Evolutionary conservation across 1,139 yeast genomes (phyloP).

Genomic region (Taphrina populina): DNA sequence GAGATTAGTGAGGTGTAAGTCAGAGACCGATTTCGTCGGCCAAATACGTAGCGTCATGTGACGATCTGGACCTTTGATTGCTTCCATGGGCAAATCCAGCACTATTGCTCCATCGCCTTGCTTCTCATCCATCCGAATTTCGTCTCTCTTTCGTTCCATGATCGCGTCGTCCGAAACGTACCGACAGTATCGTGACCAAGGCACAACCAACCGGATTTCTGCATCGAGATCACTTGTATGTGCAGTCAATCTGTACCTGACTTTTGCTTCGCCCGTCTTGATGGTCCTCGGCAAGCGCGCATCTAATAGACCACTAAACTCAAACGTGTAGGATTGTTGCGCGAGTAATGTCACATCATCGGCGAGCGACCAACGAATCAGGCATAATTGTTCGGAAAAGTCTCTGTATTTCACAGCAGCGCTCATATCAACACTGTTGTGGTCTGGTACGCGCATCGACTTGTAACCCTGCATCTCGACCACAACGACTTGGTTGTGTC

Average conservation of each 20-base stretch:
- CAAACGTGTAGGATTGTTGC: neutral
- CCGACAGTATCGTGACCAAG: conserved; percentile 25
- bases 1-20: conserved; percentile 11
- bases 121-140: neutral
- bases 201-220: conserved; percentile 7
- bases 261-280: conserved; percentile 4
- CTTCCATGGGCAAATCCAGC: neutral
- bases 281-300: conserved; percentile 17
- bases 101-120: neutral
- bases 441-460: neutral
- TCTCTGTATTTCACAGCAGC: conserved; percentile 6
- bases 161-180: no score
- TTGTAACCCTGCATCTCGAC: conserved; percentile 19
- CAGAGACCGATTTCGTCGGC: neutral
- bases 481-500: neutral
- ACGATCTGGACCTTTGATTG: conserved; percentile 19
- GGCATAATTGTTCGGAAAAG: conserved; percentile 9
- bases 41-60: neutral
- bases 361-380: conserved; percentile 12
- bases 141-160: neutral
- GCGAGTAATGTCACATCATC: conserved; percentile 14
- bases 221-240: conserved; percentile 6
- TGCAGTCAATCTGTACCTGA: conserved; percentile 11
- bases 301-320: conserved; percentile 7
- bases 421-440: conserved; percentile 6